Evolutionary conservation across 2,329 filamentous ascomycete species (phyloP), one percentile per base, ranked within the genome.

Genomic region (Zymoseptoria ardabiliae): DNA sequence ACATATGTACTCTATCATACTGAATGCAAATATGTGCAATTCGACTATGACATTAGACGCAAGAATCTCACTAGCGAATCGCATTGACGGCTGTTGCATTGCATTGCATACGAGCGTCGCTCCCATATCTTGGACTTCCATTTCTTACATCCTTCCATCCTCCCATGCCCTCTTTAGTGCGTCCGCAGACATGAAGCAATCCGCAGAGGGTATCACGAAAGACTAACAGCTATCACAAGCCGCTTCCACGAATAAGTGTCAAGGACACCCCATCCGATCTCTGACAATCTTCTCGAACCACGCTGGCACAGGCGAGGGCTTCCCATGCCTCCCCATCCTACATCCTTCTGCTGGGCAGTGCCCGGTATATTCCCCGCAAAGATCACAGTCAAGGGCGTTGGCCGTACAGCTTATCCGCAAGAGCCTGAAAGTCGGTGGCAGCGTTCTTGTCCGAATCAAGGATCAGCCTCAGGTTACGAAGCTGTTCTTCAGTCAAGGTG

Each of bases 391-490:
- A 45, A 45, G 35, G 13, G 6, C 35, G 35, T 13, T 45, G 35
- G 35, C 50, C 55, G 19, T 63, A 59, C 59, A 71, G 61, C 58
- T 64, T 64, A 53, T 58, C 55, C 13, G 65, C 64, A 54, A 75
- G 63, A 8, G 66, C 66, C n/a, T 64, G 62, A 10, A 78, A 70
- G 61, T 91, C 85, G 1, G 85, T 81, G 21, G 84, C 79, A 0
- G 89, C 84, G 21, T 80, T 81, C 0, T 85, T 84, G 57, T 91
- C 85, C 10, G 81, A 78, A 54, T 85, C 81, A 22, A 91, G 79
- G 13, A 93, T 86, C 48, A 82, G 80, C 55, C 82, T 81, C 62
- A 97, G 83, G 25, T 94, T 84, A 58, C 83, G 79, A 82, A 94
- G 87, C 70, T 95, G 89, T 20, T n/a, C 53, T 35, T 58, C 53